phyloP scores from a whole-genome alignment of 495 filamentous ascomycete genomes.

The Penicillium argentinense region DNA sequence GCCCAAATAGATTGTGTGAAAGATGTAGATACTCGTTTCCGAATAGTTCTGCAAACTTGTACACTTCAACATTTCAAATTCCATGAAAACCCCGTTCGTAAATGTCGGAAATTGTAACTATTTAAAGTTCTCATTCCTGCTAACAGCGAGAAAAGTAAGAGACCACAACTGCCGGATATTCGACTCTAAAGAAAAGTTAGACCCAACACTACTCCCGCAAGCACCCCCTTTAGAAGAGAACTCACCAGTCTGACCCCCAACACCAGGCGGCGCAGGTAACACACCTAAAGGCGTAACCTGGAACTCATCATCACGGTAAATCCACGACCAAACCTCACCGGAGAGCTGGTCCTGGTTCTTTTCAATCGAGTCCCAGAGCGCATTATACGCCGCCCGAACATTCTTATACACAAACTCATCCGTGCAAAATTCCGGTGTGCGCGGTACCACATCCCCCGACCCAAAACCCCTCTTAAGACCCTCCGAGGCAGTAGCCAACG shows the following conservation, averaged over 20 bases:
- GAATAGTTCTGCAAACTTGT: too few species aligned
- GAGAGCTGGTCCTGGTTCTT: constrained; percentile 51
- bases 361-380: constrained; percentile 61
- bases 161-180: constrained; percentile 28
- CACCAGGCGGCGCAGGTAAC: constrained; percentile 52
- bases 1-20: too few species aligned
- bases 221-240: too few species aligned
- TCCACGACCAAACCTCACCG: constrained; percentile 65
- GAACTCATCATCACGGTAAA: constrained; percentile 49
- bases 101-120: too few species aligned
- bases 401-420: constrained; percentile 47
- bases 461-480: neutral
- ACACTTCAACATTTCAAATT: too few species aligned
- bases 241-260: constrained; percentile 31
- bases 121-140: constrained; percentile 14
- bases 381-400: constrained; percentile 56
- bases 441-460: constrained; percentile 13
- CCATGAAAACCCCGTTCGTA: too few species aligned
- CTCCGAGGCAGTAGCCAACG: neutral
- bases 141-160: constrained; percentile 22
- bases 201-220: too few species aligned
- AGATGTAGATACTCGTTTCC: too few species aligned
- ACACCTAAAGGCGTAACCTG: constrained; percentile 50
- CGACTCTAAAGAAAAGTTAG: constrained; percentile 16
- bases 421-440: constrained; percentile 45